These are phyloP conservation scores for Ajuga chamaepitys DNA, from an alignment of 257 asterid species.

Conservation along the genomic window DNA sequence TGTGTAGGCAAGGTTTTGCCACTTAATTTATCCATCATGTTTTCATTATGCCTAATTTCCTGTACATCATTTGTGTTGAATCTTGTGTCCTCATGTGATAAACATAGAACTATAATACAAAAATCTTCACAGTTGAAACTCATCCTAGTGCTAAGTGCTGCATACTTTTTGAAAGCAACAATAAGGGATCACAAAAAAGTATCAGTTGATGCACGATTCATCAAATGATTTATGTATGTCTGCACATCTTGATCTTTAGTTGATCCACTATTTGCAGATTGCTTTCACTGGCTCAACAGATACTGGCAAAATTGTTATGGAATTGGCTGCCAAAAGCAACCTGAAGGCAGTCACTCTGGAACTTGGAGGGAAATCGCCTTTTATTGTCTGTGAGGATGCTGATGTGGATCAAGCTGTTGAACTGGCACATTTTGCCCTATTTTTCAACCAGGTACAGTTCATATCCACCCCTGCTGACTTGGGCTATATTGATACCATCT, in stretches of 20 bases:
- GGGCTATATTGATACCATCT: neutral
- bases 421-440: constrained; percentile 82
- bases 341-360: constrained; percentile 93
- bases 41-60: neutral
- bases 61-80: neutral
- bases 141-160: neutral
- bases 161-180: neutral
- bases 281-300: constrained; percentile 98
- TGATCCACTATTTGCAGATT: constrained; percentile 40
- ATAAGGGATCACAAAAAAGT: neutral
- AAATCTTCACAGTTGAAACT: neutral
- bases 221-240: neutral
- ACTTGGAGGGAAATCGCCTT: constrained; percentile 98
- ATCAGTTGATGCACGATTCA: neutral
- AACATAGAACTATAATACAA: neutral
- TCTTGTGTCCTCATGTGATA: neutral
- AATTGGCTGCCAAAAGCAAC: constrained; percentile 82
- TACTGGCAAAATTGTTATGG: constrained; percentile 67
- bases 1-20: neutral
- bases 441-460: constrained; percentile 78
- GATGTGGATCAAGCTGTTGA: constrained; percentile 89
- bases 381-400: constrained; percentile 95
- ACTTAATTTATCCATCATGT: neutral
- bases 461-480: neutral
- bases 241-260: neutral